These are phyloP conservation scores for Metroxylon sagu DNA, from an alignment of 176 grass and related monocot genomes.

Conservation along the genomic window DNA sequence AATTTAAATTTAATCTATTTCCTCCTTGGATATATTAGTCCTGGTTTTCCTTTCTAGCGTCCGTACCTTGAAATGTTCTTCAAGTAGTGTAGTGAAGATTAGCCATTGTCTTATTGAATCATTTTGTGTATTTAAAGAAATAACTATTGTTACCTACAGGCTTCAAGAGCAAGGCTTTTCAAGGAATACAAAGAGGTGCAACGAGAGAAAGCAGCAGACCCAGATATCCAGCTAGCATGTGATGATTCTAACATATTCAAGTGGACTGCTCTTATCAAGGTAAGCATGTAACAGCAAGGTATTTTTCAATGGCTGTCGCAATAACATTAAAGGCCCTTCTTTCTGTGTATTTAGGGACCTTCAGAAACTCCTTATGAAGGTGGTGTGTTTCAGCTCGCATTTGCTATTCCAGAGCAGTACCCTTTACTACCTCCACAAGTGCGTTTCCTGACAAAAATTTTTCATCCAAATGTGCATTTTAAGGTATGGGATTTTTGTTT, in stretches of 20 bases:
- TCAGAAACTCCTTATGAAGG: conserved; percentile 97
- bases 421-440: conserved; percentile 98
- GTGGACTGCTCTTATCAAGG: conserved; percentile 93
- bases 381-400: conserved; percentile 85
- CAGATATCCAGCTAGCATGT: conserved; percentile 94
- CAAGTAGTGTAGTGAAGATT: no score
- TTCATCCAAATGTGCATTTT: conserved; percentile 98
- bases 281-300: neutral
- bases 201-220: conserved; percentile 82
- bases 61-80: no score
- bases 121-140: no score
- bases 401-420: conserved; percentile 93
- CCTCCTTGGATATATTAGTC: no score
- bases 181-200: conserved; percentile 97
- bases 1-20: no score
- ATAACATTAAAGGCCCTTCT: neutral
- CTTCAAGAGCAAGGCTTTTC: conserved; percentile 91
- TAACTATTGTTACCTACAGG: conserved; percentile 26
- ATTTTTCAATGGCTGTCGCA: no score
- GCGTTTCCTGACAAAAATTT: conserved; percentile 97
- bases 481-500: conserved; percentile 44
- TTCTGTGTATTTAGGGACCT: conserved; percentile 48
- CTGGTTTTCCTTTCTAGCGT: no score
- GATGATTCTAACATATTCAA: conserved; percentile 98
- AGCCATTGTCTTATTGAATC: no score